These are phyloP conservation scores for Mycena citricolor DNA, from an alignment of 1,284 basidiomycete species.

Conservation along the genomic window DNA sequence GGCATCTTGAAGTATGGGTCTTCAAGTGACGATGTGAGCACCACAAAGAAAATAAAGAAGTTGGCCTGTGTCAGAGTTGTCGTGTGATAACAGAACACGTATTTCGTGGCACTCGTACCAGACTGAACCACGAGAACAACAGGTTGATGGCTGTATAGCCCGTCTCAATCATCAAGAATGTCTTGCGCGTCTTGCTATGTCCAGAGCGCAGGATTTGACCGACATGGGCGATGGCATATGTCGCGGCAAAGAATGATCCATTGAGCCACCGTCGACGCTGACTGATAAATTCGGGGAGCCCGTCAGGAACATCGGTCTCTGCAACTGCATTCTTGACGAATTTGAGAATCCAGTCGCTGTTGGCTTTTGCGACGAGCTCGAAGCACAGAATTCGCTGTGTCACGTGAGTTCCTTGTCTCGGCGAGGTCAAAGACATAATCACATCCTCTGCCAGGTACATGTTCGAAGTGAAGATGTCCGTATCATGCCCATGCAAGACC, in stretches of 20 bases:
- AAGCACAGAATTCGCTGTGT: constrained; percentile 92
- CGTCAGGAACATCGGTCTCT: constrained; percentile 96
- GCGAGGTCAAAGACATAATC: constrained; percentile 27
- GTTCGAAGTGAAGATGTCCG: constrained; percentile 93
- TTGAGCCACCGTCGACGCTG: constrained; percentile 92
- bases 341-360: constrained; percentile 90
- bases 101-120: constrained; percentile 59
- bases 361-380: constrained; percentile 91
- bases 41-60: constrained; percentile 95
- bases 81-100: neutral
- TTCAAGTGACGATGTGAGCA: constrained; percentile 88
- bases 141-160: constrained; percentile 89
- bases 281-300: constrained; percentile 91
- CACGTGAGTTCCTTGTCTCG: constrained; percentile 1
- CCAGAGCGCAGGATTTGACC: constrained; percentile 85
- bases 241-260: constrained; percentile 94
- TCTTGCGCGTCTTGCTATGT: constrained; percentile 79
- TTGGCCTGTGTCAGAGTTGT: constrained; percentile 60
- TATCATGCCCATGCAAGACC: constrained; percentile 84
- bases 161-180: constrained; percentile 71
- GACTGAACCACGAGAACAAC: constrained; percentile 90
- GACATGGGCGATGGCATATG: constrained; percentile 81
- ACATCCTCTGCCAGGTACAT: constrained; percentile 91
- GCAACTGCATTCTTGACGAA: constrained; percentile 95
- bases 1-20: constrained; percentile 68